A percentile compares a stretch with the other conserved stretches of the same genome.
Evolutionary conservation across 1,284 basidiomycete genomes (phyloP).

Genomic region (Ceratobasidium sp.): DNA sequence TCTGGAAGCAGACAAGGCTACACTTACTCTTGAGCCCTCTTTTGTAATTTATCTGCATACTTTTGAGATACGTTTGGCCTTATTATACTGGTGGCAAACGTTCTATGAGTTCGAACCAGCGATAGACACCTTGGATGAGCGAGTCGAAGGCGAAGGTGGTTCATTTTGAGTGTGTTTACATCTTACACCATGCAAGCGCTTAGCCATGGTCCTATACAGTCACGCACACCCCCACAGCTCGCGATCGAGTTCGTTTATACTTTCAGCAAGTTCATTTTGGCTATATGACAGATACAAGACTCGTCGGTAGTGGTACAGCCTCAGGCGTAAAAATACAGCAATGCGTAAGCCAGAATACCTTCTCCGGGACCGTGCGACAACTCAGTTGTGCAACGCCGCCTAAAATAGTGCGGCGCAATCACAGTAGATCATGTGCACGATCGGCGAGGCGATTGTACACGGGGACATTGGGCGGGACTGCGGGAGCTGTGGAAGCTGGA

Average conservation of each 20-base stretch:
- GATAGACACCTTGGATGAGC: not conserved
- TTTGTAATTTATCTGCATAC: conserved; percentile 58
- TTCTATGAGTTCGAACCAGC: not conserved
- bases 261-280: not conserved
- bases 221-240: too few species aligned
- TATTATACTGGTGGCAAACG: not conserved
- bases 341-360: conserved; percentile 14
- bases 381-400: conserved; percentile 4
- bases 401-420: not conserved
- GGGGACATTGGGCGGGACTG: not conserved
- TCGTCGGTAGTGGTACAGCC: not conserved
- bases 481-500: not conserved
- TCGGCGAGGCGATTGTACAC: conserved; percentile 8
- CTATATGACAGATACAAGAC: not conserved
- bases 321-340: conserved; percentile 20
- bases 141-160: conserved; percentile 25
- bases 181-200: conserved; percentile 1
- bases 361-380: not conserved
- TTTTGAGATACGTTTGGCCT: conserved; percentile 17
- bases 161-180: conserved; percentile 15
- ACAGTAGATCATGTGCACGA: conserved; percentile 29
- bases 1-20: conserved; percentile 13
- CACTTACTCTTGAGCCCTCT: conserved; percentile 57
- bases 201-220: not conserved
- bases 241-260: too few species aligned